A percentile compares a stretch with the other conserved stretches of the same genome.
Evolutionary conservation across 176 grass and related monocot genomes (phyloP).

Genomic region (Lolium rigidum): DNA sequence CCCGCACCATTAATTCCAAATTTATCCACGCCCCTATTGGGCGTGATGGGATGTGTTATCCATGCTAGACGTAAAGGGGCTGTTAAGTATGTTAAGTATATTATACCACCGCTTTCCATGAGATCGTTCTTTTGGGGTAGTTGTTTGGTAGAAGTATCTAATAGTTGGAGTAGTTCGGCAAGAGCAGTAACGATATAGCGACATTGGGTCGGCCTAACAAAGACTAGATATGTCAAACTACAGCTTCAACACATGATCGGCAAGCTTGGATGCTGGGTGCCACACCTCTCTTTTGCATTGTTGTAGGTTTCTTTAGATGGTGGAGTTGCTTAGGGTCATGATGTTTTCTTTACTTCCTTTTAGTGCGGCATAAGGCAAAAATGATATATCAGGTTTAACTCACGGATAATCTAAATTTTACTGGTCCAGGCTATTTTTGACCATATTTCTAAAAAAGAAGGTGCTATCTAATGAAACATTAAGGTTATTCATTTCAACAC

Average conservation of each 20-base stretch:
- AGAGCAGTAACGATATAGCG: not conserved
- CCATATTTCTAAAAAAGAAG: not conserved
- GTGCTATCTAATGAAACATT: constrained; percentile 18
- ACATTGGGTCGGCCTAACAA: not conserved
- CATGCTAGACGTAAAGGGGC: too few species aligned
- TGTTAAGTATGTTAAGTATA: too few species aligned
- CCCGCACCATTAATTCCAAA: too few species aligned
- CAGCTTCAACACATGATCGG: not conserved
- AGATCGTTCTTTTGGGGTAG: too few species aligned
- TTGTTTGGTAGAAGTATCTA: too few species aligned
- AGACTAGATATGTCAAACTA: not conserved
- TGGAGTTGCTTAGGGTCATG: not conserved
- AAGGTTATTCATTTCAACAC: not conserved
- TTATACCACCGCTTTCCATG: too few species aligned
- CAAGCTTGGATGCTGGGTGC: not conserved
- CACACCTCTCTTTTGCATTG: not conserved
- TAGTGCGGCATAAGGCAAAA: not conserved
- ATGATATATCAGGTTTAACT: not conserved
- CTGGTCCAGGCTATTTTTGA: not conserved
- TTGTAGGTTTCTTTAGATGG: not conserved
- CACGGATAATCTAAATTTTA: not conserved
- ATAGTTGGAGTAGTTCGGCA: too few species aligned
- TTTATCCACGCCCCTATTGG: too few species aligned
- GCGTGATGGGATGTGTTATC: too few species aligned
- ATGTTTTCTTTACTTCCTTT: not conserved